Conservation (phyloP, 116 monocot genomes). For the Papilionanthe hybrid region DNA sequence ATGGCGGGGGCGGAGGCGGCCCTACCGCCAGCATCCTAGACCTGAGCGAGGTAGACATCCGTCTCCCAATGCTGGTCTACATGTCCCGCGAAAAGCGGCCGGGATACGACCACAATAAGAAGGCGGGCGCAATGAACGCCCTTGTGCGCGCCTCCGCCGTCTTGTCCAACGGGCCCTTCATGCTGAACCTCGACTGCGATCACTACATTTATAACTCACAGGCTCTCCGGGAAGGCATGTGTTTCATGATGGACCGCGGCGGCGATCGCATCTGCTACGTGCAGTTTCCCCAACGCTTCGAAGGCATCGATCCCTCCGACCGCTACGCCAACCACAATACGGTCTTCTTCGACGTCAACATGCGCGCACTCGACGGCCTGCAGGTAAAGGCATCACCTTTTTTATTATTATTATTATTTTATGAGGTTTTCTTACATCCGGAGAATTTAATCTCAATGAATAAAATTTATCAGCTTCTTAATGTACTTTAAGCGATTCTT, state of each 20-base stretch:
- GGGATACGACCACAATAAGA: slow-evolving; percentile 55
- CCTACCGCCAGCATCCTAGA: slow-evolving; percentile 12
- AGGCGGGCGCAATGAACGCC: slow-evolving; percentile 54
- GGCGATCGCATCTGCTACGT: slow-evolving; percentile 44
- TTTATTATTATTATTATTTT: slow-evolving; percentile 20
- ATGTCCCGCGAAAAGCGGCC: slow-evolving; percentile 52
- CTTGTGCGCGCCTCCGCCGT: slow-evolving; percentile 46
- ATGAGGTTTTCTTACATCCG: no score
- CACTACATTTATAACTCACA: slow-evolving; percentile 52
- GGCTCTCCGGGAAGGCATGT: slow-evolving; percentile 46
- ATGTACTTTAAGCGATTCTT: no score
- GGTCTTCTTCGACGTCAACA: slow-evolving; percentile 52
- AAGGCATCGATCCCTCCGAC: slow-evolving; percentile 49
- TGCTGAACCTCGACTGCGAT: slow-evolving; percentile 50
- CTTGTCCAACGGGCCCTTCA: slow-evolving; percentile 46
- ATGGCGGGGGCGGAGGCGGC: background rate
- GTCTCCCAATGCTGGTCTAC: slow-evolving; percentile 46
- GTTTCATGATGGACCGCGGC: slow-evolving; percentile 62
- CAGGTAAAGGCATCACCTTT: slow-evolving; percentile 2
- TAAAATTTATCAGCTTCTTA: no score
- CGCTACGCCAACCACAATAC: slow-evolving; percentile 53
- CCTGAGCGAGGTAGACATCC: slow-evolving; percentile 27
- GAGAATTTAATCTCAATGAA: no score
- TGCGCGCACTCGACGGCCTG: slow-evolving; percentile 47
- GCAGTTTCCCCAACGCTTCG: slow-evolving; percentile 50